phyloP scores from a whole-genome alignment of 306 rosid genomes.

The Echinosophora koreensis region DNA sequence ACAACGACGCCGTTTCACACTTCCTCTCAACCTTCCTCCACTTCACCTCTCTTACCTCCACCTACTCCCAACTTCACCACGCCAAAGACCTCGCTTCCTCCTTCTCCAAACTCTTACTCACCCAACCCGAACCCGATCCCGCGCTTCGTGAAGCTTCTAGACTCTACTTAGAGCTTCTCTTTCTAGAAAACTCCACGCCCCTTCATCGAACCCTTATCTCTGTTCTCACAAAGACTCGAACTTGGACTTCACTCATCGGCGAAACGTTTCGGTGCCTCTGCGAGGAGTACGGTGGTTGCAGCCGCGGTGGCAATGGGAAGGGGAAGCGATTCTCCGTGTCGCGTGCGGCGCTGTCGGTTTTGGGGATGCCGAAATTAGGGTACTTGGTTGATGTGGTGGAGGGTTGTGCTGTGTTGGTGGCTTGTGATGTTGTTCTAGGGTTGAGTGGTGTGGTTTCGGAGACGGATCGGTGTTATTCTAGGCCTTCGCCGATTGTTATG shows the following conservation, averaged over 20 bases:
- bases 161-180: constrained; percentile 70
- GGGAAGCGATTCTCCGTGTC: constrained; percentile 75
- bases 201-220: constrained; percentile 78
- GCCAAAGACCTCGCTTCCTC: constrained; percentile 64
- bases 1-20: constrained; percentile 34
- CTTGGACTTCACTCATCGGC: constrained; percentile 49
- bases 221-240: constrained; percentile 59
- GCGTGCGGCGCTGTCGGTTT: constrained; percentile 70
- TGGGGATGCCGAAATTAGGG: constrained; percentile 85
- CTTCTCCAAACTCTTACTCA: constrained; percentile 53
- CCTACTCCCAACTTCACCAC: constrained; percentile 71
- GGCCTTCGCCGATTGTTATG: constrained; percentile 94
- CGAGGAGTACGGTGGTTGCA: constrained; percentile 47
- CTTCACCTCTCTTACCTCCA: constrained; percentile 65
- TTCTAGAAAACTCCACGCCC: constrained; percentile 78
- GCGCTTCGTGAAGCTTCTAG: constrained; percentile 49
- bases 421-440: constrained; percentile 63
- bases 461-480: constrained; percentile 51
- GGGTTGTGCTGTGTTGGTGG: constrained; percentile 69
- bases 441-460: constrained; percentile 66
- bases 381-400: constrained; percentile 70
- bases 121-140: constrained; percentile 37
- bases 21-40: constrained; percentile 58
- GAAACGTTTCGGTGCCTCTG: constrained; percentile 60
- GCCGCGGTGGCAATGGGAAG: constrained; percentile 37